Conservation (phyloP, 2,329 filamentous ascomycete species). For the Calonectria multiphialidica region DNA sequence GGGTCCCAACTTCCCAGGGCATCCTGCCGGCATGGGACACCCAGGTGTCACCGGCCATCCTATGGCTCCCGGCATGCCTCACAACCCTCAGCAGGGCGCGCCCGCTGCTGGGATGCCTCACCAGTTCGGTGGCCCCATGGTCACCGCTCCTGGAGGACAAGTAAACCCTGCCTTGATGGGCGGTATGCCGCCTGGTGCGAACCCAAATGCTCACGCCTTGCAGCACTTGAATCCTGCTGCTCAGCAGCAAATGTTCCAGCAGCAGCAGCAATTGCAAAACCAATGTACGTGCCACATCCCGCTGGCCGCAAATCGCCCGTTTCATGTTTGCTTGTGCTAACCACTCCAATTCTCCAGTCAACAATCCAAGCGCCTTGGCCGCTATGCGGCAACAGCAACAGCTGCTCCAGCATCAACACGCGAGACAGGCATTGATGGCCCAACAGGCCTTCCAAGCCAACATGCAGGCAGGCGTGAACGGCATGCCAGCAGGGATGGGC, state of each 20-base stretch:
- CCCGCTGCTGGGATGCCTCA: constrained; percentile 75
- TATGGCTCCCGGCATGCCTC: constrained; percentile 72
- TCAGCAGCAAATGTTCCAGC: constrained; percentile 69
- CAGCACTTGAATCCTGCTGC: constrained; percentile 78
- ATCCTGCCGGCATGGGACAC: constrained; percentile 79
- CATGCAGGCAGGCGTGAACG: constrained; percentile 58
- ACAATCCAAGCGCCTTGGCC: constrained; percentile 53
- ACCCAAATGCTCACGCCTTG: constrained; percentile 76
- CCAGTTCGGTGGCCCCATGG: constrained; percentile 76
- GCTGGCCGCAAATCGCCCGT: not conserved
- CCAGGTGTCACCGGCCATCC: constrained; percentile 77
- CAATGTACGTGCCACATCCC: constrained; percentile 47
- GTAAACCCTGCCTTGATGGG: constrained; percentile 83
- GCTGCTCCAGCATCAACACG: constrained; percentile 68
- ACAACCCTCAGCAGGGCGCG: constrained; percentile 77
- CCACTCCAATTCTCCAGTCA: constrained; percentile 40
- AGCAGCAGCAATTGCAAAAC: constrained; percentile 56
- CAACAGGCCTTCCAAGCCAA: constrained; percentile 67
- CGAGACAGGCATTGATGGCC: constrained; percentile 64
- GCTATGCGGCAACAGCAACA: constrained; percentile 68
- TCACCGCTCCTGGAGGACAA: constrained; percentile 78
- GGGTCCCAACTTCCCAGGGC: constrained; percentile 73
- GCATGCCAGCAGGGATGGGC: constrained; percentile 61
- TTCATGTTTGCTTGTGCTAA: constrained; percentile 24
- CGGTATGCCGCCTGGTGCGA: constrained; percentile 78